Conservation (phyloP, 345 rosid species). For the Jatropha curcas region DNA sequence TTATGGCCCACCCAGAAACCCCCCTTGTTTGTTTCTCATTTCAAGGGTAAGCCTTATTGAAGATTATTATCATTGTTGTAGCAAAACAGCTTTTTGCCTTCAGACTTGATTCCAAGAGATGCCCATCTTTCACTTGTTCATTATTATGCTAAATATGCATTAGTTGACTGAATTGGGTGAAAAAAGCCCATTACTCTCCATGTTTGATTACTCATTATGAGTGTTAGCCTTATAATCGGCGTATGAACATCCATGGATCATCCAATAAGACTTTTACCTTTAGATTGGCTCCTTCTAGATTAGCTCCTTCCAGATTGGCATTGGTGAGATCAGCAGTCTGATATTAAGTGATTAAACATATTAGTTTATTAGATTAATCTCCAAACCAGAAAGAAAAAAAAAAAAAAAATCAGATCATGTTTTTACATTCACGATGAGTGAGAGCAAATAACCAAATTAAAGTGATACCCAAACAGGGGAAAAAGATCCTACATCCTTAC, state of each 20-base stretch:
- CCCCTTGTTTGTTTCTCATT: background rate
- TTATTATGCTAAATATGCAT: background rate
- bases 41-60: no score
- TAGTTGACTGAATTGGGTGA: background rate
- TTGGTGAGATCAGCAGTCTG: constrained; percentile 92
- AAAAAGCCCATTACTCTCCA: background rate
- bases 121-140: background rate
- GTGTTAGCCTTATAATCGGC: background rate
- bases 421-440: background rate
- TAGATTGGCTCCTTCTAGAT: constrained; percentile 91
- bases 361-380: constrained; percentile 2
- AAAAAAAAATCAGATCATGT: background rate
- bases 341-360: constrained; percentile 7
- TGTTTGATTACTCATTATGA: background rate
- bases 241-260: background rate
- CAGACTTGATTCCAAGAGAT: constrained; percentile 16
- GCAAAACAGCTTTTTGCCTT: constrained; percentile 45
- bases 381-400: background rate
- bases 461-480: background rate
- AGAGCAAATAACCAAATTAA: background rate
- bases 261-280: constrained; percentile 47
- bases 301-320: constrained; percentile 95
- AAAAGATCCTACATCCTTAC: background rate
- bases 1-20: no score
- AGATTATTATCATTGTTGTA: background rate